phyloP scores from a whole-genome alignment of 768 basidiomycete species.

The Collybia sp. region DNA sequence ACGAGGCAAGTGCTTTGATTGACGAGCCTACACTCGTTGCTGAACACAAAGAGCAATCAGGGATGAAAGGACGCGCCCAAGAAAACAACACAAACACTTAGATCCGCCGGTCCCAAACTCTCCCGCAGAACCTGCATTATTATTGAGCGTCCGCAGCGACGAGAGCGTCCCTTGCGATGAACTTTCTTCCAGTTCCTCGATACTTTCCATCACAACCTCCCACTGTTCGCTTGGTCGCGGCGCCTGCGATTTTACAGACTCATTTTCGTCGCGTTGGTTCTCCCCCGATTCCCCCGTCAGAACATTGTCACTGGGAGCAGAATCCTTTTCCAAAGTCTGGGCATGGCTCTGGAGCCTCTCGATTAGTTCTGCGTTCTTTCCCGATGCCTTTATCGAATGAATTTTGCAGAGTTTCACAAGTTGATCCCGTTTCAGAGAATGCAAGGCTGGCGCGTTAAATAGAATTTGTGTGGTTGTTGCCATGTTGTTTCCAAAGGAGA shows the following conservation, averaged over 20 bases:
- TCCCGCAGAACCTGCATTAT: conserved; percentile 31
- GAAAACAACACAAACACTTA: conserved; percentile 42
- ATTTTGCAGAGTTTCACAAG: conserved; percentile 84
- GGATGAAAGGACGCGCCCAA: conserved; percentile 1
- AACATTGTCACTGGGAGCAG: conserved; percentile 48
- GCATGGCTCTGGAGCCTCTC: conserved; percentile 67
- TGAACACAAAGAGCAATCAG: conserved; percentile 20
- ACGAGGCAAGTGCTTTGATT: conserved; percentile 70
- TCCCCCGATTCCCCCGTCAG: conserved; percentile 17
- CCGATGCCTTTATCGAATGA: conserved; percentile 72
- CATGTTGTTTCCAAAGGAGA: conserved; percentile 28
- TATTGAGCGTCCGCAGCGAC: conserved; percentile 34
- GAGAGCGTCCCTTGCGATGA: conserved; percentile 46
- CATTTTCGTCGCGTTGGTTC: conserved; percentile 8
- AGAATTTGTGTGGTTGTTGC: conserved; percentile 74
- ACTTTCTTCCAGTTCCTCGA: conserved; percentile 60
- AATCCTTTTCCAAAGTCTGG: conserved; percentile 51
- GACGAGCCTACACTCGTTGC: conserved; percentile 67
- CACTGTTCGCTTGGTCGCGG: conserved; percentile 75
- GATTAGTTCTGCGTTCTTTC: conserved; percentile 76
- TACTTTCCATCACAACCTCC: conserved; percentile 85
- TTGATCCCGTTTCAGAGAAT: conserved; percentile 81
- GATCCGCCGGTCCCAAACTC: conserved; percentile 71
- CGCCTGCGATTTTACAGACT: conserved; percentile 12
- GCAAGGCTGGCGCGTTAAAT: conserved; percentile 80